Evolutionary conservation across 2,329 filamentous ascomycete genomes (phyloP), one percentile per base, ranked within the genome.

Genomic region (Sphaerulina populicola): DNA sequence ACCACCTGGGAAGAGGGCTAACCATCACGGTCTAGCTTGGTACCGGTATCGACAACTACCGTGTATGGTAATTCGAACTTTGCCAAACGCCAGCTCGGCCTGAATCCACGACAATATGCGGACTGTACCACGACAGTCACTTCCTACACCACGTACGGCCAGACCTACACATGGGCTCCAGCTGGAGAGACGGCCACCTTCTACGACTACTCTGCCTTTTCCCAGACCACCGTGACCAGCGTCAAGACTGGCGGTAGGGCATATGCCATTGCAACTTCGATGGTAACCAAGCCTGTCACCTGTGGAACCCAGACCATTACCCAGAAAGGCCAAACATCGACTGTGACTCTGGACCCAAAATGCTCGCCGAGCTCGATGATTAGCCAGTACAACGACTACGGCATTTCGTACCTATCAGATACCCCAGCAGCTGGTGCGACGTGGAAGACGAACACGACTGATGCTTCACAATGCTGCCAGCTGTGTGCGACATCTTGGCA

Each of bases 401-500:
- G 64, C 38, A 56, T 66, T 29, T 57, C 61, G 12, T 65, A 57
- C 37, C 47, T 60, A 9, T 49, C 53, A 29, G 57, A 62, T 51
- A 60, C 57, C 5, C 58, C 60, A 14, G 38, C 47, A 12, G 52
- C 51, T 14, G 64, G 64, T 49, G 63, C 61, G 12, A 54, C 56
- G 1, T 66, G 59, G 51, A 44, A 43, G 23, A 64, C 62, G 18
- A 64, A 56, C 40, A 61, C 63, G 12, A 52, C 44, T 18, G 62
- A 65, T 44, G 62, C 63, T 11, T 60, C 59, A 1, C 42, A 51
- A 10, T 66, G 64, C 53, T 66, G 64, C 51, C 64, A 66, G 54
- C 56, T 63, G 1, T 66, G 64, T 50, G 63, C 62, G 4, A 62
- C 62, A 30, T 55, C 60, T 2, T 52, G 55, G 18, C 44, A 58